Base-by-base conservation (phyloP, 2,329 filamentous ascomycete genomes). In the Neonectria faginata region DNA sequence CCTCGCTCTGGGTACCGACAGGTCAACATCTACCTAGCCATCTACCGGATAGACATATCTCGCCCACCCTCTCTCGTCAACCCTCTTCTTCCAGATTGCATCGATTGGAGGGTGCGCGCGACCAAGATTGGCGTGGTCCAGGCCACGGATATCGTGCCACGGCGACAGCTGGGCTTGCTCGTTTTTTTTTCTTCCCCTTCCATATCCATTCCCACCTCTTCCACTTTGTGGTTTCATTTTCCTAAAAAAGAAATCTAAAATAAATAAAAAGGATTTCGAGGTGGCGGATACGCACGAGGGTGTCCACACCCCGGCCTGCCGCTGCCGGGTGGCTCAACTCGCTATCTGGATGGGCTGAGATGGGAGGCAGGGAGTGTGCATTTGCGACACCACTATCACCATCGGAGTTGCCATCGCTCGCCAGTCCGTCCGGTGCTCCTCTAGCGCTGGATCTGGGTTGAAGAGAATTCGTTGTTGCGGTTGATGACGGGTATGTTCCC, bases 341-440 rank as follows among this genome's bases (percentile, higher is more conserved):
- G 57, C 48, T 57, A 55, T 48, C 51, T 58, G 29, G 44, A 41
- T 56, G 60, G 60, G 41, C 61, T 56, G 50, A 66, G 58, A 47
- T 61, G 58, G 54, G 47, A 70, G 59, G 65, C 55, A 69, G 70
- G 70, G 70, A 72, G 70, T 73, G 70, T 73, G 67, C 70, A 55
- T 70, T 52, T 44, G 58, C 59, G 29, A 66, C 50, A 64, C 57
- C 58, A 67, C 62, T 48, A 52, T 67, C 57, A 47, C 48, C 60
- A 56, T 60, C 53, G 59, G 58, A 7, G 53, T 59, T 41, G 62
- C 69, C 63, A 48, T 58, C 60, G 42, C n/a, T 60, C 66, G 63
- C 60, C 60, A 59, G 66, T 47, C 51, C 64, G 55, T 22, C 55
- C 63, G 55, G 64, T 63, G 39, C 20, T 60, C 59, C 45, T 54